phyloP scores from a whole-genome alignment of 2,329 filamentous ascomycete species.

The Colletotrichum cordylinicola region DNA sequence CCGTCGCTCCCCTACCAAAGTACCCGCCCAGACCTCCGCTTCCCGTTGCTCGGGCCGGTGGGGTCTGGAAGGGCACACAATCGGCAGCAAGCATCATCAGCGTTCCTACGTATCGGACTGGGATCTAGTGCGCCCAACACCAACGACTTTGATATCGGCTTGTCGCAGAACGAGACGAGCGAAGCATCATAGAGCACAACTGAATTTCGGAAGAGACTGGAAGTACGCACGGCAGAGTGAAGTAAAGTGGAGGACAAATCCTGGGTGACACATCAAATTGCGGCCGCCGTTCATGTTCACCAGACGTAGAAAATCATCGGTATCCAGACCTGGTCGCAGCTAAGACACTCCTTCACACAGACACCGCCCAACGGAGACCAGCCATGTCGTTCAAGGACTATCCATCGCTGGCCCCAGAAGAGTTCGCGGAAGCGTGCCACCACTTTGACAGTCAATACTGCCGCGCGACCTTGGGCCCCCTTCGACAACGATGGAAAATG shows the following conservation, averaged over 20 bases:
- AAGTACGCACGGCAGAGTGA: not conserved
- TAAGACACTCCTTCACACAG: not conserved
- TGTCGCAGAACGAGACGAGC: not conserved
- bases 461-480: slow-evolving; percentile 60
- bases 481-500: slow-evolving; percentile 61
- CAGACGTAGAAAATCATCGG: not conserved
- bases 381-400: slow-evolving; percentile 52
- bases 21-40: not conserved
- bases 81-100: not conserved
- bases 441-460: slow-evolving; percentile 65
- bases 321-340: not conserved
- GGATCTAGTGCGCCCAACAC: not conserved
- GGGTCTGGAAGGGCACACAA: slow-evolving; percentile 10
- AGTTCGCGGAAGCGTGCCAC: slow-evolving; percentile 71
- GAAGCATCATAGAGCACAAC: not conserved
- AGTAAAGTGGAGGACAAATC: not conserved
- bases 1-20: not conserved
- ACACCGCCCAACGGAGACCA: not conserved
- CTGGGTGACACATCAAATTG: not conserved
- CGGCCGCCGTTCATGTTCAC: not conserved
- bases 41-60: not conserved
- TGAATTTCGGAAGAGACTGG: not conserved
- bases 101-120: not conserved
- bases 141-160: not conserved
- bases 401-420: slow-evolving; percentile 64